Conservation (phyloP, 2,329 filamentous ascomycete genomes). For the Berkeleyomyces basicola region DNA sequence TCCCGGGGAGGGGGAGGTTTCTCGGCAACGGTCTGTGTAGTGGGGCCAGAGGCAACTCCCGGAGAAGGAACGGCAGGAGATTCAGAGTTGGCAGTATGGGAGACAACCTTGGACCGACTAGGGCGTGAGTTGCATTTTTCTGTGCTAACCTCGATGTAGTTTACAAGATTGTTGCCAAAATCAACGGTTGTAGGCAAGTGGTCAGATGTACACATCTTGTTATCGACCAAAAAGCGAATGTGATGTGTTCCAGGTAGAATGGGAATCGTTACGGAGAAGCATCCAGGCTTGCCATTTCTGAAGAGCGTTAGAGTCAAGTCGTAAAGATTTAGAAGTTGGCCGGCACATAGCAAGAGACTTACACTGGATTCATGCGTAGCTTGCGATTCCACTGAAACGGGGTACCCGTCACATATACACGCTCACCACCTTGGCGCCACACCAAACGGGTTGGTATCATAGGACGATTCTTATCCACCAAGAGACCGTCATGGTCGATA, state of each 20-base stretch:
- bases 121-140: slow-evolving; percentile 46
- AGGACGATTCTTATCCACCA: slow-evolving; percentile 56
- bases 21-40: slow-evolving; percentile 12
- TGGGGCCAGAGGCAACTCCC: slow-evolving; percentile 14
- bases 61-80: slow-evolving; percentile 16
- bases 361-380: slow-evolving; percentile 73
- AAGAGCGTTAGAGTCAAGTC: slow-evolving; percentile 10
- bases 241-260: slow-evolving; percentile 91
- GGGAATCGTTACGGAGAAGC: slow-evolving; percentile 61
- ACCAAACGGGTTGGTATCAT: slow-evolving; percentile 73
- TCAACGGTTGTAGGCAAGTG: slow-evolving; percentile 88
- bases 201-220: slow-evolving; percentile 77
- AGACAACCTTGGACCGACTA: slow-evolving; percentile 2
- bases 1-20: slow-evolving; percentile 26
- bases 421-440: slow-evolving; percentile 71
- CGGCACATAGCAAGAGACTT: slow-evolving; percentile 28
- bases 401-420: slow-evolving; percentile 90
- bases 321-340: not conserved
- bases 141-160: slow-evolving; percentile 71
- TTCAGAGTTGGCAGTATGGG: slow-evolving; percentile 16
- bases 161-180: slow-evolving; percentile 94
- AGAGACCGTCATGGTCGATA: slow-evolving; percentile 60
- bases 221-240: slow-evolving; percentile 89
- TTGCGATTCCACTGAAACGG: slow-evolving; percentile 97
- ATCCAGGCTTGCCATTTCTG: slow-evolving; percentile 40